A percentile compares a stretch with the other conserved stretches of the same genome.
phyloP scores from a whole-genome alignment of 352 stramenopile species.

The Thalassiosira hispida region DNA sequence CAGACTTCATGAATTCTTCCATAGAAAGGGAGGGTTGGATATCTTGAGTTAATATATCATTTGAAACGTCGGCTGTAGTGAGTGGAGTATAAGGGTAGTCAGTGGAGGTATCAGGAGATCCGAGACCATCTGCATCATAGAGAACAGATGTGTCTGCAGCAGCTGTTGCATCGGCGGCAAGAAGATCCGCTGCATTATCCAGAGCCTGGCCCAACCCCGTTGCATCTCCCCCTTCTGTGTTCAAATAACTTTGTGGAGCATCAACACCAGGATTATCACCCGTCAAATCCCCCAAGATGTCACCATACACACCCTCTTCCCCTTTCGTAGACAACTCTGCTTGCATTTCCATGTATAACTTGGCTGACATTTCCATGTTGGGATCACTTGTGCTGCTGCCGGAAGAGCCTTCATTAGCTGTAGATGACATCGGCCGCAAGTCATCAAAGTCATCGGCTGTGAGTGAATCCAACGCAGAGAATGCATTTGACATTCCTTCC shows the following conservation, averaged over 20 bases:
- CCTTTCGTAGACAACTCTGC: constrained; percentile 30
- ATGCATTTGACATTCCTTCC: constrained; percentile 55
- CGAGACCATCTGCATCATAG: constrained; percentile 53
- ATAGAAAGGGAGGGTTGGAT: constrained; percentile 49
- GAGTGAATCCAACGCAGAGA: constrained; percentile 47
- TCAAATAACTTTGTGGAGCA: constrained; percentile 11
- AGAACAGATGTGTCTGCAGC: constrained; percentile 18
- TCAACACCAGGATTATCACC: constrained; percentile 17
- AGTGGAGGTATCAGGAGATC: constrained; percentile 8
- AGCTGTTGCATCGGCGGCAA: constrained; percentile 3
- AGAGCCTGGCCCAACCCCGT: constrained; percentile 36
- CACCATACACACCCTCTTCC: constrained; percentile 45
- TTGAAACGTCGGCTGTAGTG: constrained; percentile 48
- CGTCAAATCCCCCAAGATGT: constrained; percentile 44
- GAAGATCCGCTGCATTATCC: constrained; percentile 24
- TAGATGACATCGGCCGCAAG: constrained; percentile 17
- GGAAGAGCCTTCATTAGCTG: background rate
- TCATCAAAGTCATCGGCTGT: constrained; percentile 47
- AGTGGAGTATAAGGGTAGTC: constrained; percentile 1
- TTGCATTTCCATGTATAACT: constrained; percentile 50
- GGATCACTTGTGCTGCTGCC: background rate
- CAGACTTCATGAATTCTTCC: constrained; percentile 50
- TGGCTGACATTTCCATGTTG: constrained; percentile 31
- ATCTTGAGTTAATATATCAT: constrained; percentile 50
- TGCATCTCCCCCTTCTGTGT: constrained; percentile 15